phyloP scores from a whole-genome alignment of 306 rosid species.

The Ziziphus jujuba region DNA sequence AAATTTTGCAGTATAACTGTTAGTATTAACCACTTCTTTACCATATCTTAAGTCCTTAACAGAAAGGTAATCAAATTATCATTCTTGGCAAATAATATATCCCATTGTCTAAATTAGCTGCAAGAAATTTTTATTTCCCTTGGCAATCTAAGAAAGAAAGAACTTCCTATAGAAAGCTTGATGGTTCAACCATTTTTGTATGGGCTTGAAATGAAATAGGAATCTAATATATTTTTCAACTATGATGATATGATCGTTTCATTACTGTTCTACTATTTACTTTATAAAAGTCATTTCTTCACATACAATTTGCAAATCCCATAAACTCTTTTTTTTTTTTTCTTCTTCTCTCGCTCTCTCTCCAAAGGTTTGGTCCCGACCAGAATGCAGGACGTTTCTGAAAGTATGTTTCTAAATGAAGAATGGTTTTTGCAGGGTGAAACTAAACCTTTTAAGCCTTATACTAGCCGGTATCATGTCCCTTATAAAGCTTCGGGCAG shows the following conservation, averaged over 20 bases:
- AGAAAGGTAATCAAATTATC: no score
- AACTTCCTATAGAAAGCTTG: neutral
- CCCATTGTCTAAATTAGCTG: neutral
- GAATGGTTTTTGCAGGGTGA: constrained; percentile 54
- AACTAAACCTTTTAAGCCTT: constrained; percentile 66
- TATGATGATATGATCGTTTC: neutral
- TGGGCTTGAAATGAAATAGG: neutral
- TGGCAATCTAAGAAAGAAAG: neutral
- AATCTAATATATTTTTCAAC: neutral
- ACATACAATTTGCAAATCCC: neutral
- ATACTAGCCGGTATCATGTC: constrained; percentile 42
- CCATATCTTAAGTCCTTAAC: no score
- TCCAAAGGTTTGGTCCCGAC: no score
- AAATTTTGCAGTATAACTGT: no score
- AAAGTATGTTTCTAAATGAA: neutral
- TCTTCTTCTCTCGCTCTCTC: no score
- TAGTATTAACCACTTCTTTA: no score
- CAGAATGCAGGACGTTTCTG: no score
- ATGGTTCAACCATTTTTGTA: neutral
- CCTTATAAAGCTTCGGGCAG: constrained; percentile 44
- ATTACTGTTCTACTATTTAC: neutral
- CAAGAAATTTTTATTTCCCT: neutral
- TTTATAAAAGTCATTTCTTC: neutral
- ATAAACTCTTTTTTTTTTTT: neutral
- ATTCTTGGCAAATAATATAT: no score